Conservation (phyloP, 2,329 filamentous ascomycete genomes). For the Arthrobotrys conoides region DNA sequence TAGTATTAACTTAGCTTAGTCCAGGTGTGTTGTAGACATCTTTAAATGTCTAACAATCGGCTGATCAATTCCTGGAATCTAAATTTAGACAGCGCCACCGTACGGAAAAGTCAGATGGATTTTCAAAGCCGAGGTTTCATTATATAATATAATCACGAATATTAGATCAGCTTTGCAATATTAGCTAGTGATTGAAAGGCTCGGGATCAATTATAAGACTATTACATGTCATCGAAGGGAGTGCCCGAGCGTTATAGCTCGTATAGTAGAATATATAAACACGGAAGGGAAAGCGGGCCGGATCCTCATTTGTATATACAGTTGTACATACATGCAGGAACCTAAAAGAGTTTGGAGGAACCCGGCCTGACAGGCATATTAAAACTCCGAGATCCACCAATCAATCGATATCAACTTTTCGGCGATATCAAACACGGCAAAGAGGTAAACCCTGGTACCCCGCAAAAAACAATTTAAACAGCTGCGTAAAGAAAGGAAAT, state of each 20-base stretch:
- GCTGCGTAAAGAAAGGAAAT: background rate
- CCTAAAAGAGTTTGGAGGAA: background rate
- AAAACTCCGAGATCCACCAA: conserved; percentile 8
- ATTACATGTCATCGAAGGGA: background rate
- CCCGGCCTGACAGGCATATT: background rate
- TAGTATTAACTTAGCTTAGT: too few relatives aligned
- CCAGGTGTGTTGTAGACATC: too few relatives aligned
- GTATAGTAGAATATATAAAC: conserved; percentile 3
- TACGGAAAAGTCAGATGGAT: too few relatives aligned
- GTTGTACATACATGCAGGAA: background rate
- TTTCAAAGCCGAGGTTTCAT: too few relatives aligned
- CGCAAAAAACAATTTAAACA: background rate
- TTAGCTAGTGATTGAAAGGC: background rate
- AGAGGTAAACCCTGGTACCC: background rate
- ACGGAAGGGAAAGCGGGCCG: conserved; percentile 2
- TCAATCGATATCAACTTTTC: background rate
- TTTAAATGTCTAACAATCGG: too few relatives aligned
- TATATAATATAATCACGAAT: too few relatives aligned
- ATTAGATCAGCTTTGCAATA: background rate
- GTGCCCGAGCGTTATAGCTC: background rate
- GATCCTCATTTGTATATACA: background rate
- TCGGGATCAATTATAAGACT: background rate
- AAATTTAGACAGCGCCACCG: background rate
- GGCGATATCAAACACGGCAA: background rate
- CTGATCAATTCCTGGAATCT: background rate